These are phyloP conservation scores for Leucogyrophana mollusca DNA, from an alignment of 768 basidiomycete genomes.

Conservation along the genomic window DNA sequence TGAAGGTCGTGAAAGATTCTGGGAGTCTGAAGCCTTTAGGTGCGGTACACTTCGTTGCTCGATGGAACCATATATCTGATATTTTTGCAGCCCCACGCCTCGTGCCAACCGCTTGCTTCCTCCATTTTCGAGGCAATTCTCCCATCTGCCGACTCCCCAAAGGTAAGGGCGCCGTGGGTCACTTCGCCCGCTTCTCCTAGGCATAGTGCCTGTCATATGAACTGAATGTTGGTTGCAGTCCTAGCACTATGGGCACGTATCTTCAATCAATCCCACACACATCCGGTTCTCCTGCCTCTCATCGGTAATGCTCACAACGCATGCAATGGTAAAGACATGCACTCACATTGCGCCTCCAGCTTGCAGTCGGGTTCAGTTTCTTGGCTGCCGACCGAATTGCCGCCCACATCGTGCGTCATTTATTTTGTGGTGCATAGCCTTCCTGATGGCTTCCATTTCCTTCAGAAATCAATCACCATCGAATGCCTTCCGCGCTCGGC, in stretches of 20 bases:
- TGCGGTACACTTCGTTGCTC: neutral
- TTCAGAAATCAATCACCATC: constrained; percentile 18
- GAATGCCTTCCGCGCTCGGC: constrained; percentile 14
- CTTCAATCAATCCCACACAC: constrained; percentile 17
- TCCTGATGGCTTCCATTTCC: constrained; percentile 1
- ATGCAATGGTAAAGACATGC: constrained; percentile 5
- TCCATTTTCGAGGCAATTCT: constrained; percentile 12
- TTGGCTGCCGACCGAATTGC: constrained; percentile 23
- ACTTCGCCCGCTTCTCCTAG: neutral
- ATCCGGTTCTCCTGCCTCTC: constrained; percentile 1
- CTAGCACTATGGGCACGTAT: constrained; percentile 31
- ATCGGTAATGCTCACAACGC: constrained; percentile 4
- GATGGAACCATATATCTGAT: neutral
- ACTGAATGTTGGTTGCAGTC: constrained; percentile 21
- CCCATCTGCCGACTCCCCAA: constrained; percentile 29
- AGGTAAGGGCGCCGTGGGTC: constrained; percentile 17
- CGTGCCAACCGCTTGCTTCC: constrained; percentile 1
- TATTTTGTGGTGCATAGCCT: neutral
- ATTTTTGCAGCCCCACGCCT: constrained; percentile 1
- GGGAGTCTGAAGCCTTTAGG: too few species aligned
- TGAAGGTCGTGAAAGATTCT: too few species aligned
- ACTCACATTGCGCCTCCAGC: neutral
- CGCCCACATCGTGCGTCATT: constrained; percentile 17
- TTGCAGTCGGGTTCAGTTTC: neutral
- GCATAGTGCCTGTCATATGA: neutral